Base-by-base conservation (phyloP, 805 yeast genomes). In the Lachancea waltii region DNA sequence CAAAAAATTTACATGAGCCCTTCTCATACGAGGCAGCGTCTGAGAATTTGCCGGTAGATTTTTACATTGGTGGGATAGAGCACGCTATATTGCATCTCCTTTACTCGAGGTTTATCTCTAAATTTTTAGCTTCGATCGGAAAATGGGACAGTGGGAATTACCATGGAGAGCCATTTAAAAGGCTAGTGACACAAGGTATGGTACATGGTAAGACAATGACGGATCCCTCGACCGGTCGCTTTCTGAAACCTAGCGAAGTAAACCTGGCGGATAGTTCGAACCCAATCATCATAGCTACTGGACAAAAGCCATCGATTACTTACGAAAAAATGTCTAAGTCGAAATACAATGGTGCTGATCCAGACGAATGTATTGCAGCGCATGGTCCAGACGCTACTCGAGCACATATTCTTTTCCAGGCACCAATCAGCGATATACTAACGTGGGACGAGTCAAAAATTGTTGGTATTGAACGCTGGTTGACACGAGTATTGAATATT, bases 251-350 rank as follows among this genome's bases (percentile, higher is more conserved):
- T 0, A 78, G 80, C 1, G 97, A 92, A 49, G 56, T 85, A 9
- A 79, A 73, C 27, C 28, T 58, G 3, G 40, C 64, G 0, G 63
- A 67, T 36, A 60, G 70, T 0, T 49, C 46, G 0, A 58, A 57
- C 2, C 80, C 81, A 2, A 48, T 59, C 3, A 67, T 83, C 7
- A 68, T 53, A 22, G 68, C 58, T 0, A 67, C 81, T 0, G 82
- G 81, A 1, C 51, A 56, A 24, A 43, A 52, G 0, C 85, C 95
- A 0, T 40, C 43, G 0, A 57, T 84, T 1, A 64, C 85, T 0
- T 86, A 60, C 54, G 97, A 92, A 54, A 92, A 92, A 55, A 92
- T 92, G 98, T 89, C 97, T 2, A 92, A 92, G 61, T 89, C 97
- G 1, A 92, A 92, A 54, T 80, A 78, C 54, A 92, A 92, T 53